Conservation (phyloP, 495 filamentous ascomycete species). For the Tuber magnatum region DNA sequence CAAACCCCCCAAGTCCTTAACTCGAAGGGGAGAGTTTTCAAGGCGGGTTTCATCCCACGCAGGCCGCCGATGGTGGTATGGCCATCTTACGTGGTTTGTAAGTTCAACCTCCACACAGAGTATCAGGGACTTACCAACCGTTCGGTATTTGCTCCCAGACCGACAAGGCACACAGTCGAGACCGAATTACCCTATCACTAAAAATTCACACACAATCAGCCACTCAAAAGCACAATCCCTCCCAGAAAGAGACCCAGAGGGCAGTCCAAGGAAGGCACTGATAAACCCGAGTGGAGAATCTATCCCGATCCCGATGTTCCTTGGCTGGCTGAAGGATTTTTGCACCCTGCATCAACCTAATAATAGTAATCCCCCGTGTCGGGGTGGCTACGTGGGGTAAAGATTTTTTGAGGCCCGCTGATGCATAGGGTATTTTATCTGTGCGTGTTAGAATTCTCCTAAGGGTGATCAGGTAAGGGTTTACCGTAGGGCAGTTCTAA, state of each 20-base stretch:
- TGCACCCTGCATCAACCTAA: background rate
- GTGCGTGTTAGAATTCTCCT: background rate
- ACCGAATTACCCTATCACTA: background rate
- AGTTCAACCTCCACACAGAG: background rate
- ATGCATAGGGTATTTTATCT: background rate
- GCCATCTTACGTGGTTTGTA: background rate
- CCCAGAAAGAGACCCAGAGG: background rate
- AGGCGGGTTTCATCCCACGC: background rate
- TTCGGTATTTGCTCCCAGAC: background rate
- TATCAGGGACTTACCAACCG: background rate
- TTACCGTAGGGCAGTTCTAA: background rate
- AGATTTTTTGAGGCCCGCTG: background rate
- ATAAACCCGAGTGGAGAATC: background rate
- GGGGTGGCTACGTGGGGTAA: conserved; percentile 3
- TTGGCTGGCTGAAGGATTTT: background rate
- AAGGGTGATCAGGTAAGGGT: background rate
- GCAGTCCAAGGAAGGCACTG: background rate
- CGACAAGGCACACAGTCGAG: background rate
- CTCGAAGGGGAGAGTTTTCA: background rate
- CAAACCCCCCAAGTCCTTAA: background rate
- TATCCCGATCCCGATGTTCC: background rate
- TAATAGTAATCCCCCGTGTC: background rate
- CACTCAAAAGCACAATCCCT: background rate
- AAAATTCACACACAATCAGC: background rate
- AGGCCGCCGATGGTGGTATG: background rate